A percentile compares a stretch with the other conserved stretches of the same genome.
Conservation (phyloP, 306 rosid species). For the Fragaria iinumae region DNA sequence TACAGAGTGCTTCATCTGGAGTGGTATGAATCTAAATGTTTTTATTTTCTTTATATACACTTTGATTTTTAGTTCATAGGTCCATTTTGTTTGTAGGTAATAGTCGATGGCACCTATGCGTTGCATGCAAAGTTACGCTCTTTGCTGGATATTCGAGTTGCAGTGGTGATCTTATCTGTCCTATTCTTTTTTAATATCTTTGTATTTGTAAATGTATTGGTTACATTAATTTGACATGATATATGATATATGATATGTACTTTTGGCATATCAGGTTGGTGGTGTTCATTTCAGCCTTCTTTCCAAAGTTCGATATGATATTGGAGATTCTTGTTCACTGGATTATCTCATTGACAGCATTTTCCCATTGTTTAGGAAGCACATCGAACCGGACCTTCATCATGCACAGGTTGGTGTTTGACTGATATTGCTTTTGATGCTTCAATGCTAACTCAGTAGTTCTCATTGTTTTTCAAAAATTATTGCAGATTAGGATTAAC, state of each 20-base stretch:
- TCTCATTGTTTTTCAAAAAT: constrained; percentile 23
- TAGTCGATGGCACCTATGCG: constrained; percentile 97
- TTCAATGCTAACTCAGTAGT: constrained; percentile 21
- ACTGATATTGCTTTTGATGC: constrained; percentile 33
- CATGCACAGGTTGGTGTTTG: constrained; percentile 88
- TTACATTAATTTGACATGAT: constrained; percentile 23
- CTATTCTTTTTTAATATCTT: constrained; percentile 10
- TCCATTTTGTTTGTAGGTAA: constrained; percentile 52
- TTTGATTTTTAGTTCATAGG: constrained; percentile 11
- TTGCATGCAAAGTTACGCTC: constrained; percentile 95
- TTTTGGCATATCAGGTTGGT: constrained; percentile 74
- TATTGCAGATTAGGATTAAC: constrained; percentile 93
- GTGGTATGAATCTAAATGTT: constrained; percentile 63
- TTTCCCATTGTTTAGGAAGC: constrained; percentile 94
- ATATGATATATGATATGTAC: constrained; percentile 15
- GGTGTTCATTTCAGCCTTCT: constrained; percentile 98
- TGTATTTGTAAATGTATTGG: constrained; percentile 16
- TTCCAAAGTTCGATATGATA: constrained; percentile 92
- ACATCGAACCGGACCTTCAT: constrained; percentile 98
- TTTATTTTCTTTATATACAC: constrained; percentile 9
- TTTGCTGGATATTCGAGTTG: constrained; percentile 96
- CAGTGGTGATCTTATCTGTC: constrained; percentile 62
- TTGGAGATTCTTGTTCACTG: constrained; percentile 97
- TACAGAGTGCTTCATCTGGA: constrained; percentile 81
- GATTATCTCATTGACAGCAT: constrained; percentile 98